phyloP scores from a whole-genome alignment of 345 rosid species.

The Eutrema japonicum region DNA sequence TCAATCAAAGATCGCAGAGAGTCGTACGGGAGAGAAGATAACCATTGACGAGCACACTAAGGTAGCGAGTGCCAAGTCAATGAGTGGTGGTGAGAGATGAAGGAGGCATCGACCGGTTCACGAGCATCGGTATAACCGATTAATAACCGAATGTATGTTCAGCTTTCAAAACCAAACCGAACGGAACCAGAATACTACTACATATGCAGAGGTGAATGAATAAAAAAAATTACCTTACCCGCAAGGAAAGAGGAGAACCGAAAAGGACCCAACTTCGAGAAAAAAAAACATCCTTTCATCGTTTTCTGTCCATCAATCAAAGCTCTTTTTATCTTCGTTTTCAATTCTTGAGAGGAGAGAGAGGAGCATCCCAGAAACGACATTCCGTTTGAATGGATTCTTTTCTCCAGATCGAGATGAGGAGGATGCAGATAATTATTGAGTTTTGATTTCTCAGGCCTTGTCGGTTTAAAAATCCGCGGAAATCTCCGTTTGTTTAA shows the following conservation, averaged over 20 bases:
- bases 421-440: background rate
- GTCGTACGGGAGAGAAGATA: constrained; percentile 5
- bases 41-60: constrained; percentile 5
- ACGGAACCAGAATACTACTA: background rate
- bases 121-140: constrained; percentile 16
- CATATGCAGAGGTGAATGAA: background rate
- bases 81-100: constrained; percentile 17
- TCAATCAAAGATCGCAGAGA: constrained; percentile 9
- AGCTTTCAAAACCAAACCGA: constrained; percentile 9
- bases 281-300: constrained; percentile 35
- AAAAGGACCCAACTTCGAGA: constrained; percentile 22
- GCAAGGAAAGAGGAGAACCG: constrained; percentile 5
- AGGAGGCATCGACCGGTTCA: constrained; percentile 18
- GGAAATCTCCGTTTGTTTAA: background rate
- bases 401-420: constrained; percentile 29
- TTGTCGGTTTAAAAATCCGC: background rate
- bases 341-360: constrained; percentile 20
- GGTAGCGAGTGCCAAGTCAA: constrained; percentile 31
- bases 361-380: constrained; percentile 32
- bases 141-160: background rate
- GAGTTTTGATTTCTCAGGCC: constrained; percentile 14
- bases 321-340: constrained; percentile 6
- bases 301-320: constrained; percentile 35
- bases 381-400: constrained; percentile 28
- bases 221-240: background rate